Base-by-base conservation (phyloP, 208 protist species). In the Wallacemonas sp. region DNA sequence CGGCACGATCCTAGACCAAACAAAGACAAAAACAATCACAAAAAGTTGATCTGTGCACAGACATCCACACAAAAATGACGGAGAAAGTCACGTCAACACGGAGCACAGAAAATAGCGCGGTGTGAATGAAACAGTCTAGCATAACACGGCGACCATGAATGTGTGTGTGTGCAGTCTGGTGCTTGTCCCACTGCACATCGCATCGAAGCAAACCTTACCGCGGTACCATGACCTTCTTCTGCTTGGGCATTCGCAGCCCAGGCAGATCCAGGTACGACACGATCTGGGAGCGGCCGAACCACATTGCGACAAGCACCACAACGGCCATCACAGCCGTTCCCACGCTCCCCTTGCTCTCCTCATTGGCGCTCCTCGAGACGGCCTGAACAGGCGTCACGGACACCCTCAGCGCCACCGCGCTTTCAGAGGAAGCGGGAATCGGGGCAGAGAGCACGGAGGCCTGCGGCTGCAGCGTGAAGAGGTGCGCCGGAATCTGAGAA, bases 401-500 rank as follows among this genome's bases (percentile, higher is more conserved):
- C 36, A 91, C 56, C 17, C 66, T 78, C 44, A 91, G 71, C 62
- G 75, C 68, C 38, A 79, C 62, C 14, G 62, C 19, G 4, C 31
- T 41, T 11, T 41, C 68, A 8, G 39, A 31, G 53, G 30, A 60
- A 33, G 58, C 36, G n/a, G 73, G 38, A 3, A 87, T 66, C 15
- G 74, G 28, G 8, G 54, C 62, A 30, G 67, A 69, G 41, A 88
- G 61, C 14, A 80, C 66, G 19, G 84, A 90, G 1, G 77, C 55
- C 1, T 60, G 68, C 11, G 47, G 38, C 27, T 86, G 61, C 33
- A 82, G 61, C 27, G 31, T 46, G 59, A 72, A 80, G 19, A 60
- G 70, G 41, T 76, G 72, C 14, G 71, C 77, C 15, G 83, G 78
- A 12, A 85, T 59, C 28, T 86, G 72, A 21, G 79, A 62, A 1